Conservation (phyloP, 225 moss, liverwort and hornwort genomes). For the Thuidium tamariscinum region DNA sequence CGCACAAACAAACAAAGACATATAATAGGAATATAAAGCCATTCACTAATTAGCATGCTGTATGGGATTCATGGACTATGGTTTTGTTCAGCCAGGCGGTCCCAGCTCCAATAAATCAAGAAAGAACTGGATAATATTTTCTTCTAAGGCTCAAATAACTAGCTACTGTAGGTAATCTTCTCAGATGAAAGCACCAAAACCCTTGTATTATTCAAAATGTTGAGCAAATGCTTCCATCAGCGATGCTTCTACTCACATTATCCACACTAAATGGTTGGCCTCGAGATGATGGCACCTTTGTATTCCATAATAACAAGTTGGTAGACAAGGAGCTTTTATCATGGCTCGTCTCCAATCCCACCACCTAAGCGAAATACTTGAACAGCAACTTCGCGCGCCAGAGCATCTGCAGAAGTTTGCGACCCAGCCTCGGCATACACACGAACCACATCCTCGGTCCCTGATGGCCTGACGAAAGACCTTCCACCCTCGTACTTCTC, state of each 20-base stretch:
- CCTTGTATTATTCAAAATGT: background rate
- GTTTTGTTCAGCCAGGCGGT: background rate
- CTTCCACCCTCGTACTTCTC: slow-evolving; percentile 52
- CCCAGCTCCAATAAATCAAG: background rate
- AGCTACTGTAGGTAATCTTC: background rate
- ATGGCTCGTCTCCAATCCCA: slow-evolving; percentile 47
- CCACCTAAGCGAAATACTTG: slow-evolving; percentile 62
- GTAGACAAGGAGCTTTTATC: background rate
- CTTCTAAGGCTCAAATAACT: background rate
- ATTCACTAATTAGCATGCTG: background rate
- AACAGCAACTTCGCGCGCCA: slow-evolving; percentile 57
- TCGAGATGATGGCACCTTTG: background rate
- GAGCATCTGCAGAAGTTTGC: slow-evolving; percentile 58
- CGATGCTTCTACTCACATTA: background rate
- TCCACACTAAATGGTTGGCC: background rate
- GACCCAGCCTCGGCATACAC: slow-evolving; percentile 81
- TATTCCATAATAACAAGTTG: background rate
- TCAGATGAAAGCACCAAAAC: background rate
- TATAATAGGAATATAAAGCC: background rate
- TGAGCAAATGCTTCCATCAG: background rate
- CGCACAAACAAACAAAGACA: background rate
- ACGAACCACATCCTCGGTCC: slow-evolving; percentile 92
- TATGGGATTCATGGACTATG: background rate
- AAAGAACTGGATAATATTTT: background rate
- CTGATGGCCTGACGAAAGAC: slow-evolving; percentile 89